Evolutionary conservation across 1,139 yeast species (phyloP).

Genomic region (Suhomyces chickasaworum): DNA sequence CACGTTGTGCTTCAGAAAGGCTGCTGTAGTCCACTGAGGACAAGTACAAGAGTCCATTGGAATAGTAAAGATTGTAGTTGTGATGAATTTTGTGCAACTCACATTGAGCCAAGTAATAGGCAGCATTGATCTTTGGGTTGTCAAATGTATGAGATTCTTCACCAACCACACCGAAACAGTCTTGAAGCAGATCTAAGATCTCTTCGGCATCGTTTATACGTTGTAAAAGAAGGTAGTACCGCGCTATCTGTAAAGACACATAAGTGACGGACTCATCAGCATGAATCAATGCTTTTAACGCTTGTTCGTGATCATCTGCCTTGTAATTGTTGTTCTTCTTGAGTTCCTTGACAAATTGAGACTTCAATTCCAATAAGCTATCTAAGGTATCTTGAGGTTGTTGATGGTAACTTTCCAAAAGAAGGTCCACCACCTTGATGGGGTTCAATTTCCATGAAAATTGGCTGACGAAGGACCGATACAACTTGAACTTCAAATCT

Average conservation of each 20-base stretch:
- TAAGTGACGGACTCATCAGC: conserved; percentile 53
- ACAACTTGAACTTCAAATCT: conserved; percentile 59
- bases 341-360: conserved; percentile 45
- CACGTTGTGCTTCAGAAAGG: conserved; percentile 24
- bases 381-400: conserved; percentile 55
- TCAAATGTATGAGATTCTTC: conserved; percentile 47
- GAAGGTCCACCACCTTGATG: conserved; percentile 74
- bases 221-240: conserved; percentile 61
- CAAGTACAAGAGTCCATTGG: conserved; percentile 56
- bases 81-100: conserved; percentile 72
- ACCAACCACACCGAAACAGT: conserved; percentile 36
- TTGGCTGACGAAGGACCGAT: conserved; percentile 65
- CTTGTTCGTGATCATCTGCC: conserved; percentile 31
- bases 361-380: conserved; percentile 55
- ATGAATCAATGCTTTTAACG: conserved; percentile 39
- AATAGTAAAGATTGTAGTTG: conserved; percentile 80
- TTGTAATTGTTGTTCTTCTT: conserved; percentile 28
- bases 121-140: conserved; percentile 74
- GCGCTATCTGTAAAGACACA: conserved; percentile 76
- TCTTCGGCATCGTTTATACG: conserved; percentile 67
- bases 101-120: conserved; percentile 80
- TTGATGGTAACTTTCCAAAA: conserved; percentile 51
- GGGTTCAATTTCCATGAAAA: conserved; percentile 77
- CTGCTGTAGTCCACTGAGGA: conserved; percentile 47
- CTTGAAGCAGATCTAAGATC: conserved; percentile 62